Evolutionary conservation across 495 filamentous ascomycete genomes (phyloP), one percentile per base, ranked within the genome.

Genomic region (Oleoguttula mirabilis): DNA sequence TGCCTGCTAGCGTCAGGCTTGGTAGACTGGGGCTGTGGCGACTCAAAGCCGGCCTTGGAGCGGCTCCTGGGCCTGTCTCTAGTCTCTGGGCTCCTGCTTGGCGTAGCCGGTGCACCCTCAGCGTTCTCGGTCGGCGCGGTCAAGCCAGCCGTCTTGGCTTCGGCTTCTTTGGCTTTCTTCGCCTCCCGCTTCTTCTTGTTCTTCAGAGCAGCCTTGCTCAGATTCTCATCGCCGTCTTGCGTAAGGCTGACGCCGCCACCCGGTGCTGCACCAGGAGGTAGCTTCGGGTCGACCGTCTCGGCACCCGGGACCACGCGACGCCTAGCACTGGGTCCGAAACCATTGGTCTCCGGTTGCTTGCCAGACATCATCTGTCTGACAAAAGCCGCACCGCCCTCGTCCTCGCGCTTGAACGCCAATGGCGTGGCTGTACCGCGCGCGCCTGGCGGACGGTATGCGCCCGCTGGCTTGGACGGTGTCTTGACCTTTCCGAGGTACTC

Each of bases 161-260:
- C 82, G 4, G 71, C 72, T 21, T 88, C 84, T 60, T 87, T 90
- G 21, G 76, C 75, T 63, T 95, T 96, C 71, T 92, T 94, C 40
- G 86, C 88, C 57, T 93, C 86, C 25, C 88, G 73, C 73, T 98
- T 98, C 74, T 95, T 96, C 77, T 95, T 95, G 67, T 96, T 98
- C 69, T 95, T 94, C 39, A 88, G 64, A 0, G 88, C 90, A 12
- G 86, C 72, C 63, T 88, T 94, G 47, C 82, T 88, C 31, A 92
- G 62, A 48, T 68, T 79, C 15, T 60, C 82, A 36, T 81, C 71
- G 17, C 71, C 75, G 22, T 79, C 76, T 4, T 21, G 21, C 2
- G 66, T 67, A 25, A 80, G 63, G 40, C 71, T 71, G 31, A 82
- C 78, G 23, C 78, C 77, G n/a, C 77, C 78, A 24, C 77, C 77